These are phyloP conservation scores for Pleurotus sapidus DNA, from an alignment of 768 basidiomycete genomes.

Conservation along the genomic window DNA sequence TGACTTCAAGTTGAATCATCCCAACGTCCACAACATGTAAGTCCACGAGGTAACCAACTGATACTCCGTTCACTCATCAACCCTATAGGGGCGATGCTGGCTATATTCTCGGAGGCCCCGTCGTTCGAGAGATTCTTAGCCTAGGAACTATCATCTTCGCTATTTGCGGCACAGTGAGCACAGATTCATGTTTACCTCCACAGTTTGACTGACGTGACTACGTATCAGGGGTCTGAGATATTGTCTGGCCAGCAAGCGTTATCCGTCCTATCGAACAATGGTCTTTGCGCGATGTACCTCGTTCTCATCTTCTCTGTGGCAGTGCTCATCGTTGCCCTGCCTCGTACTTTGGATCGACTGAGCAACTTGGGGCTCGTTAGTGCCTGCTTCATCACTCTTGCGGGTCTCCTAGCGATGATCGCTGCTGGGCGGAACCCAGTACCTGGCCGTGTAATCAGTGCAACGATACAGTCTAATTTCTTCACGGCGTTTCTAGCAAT, in stretches of 20 bases:
- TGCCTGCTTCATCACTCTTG: constrained; percentile 36
- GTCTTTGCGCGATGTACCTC: constrained; percentile 43
- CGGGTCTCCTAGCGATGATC: constrained; percentile 48
- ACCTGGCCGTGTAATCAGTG: constrained; percentile 34
- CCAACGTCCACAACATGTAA: constrained; percentile 51
- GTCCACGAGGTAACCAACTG: neutral
- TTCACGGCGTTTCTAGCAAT: constrained; percentile 49
- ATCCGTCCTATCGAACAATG: constrained; percentile 42
- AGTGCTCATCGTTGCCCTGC: constrained; percentile 39
- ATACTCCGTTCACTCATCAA: no score
- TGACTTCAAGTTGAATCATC: constrained; percentile 57
- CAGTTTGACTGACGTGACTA: neutral
- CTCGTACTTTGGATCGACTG: constrained; percentile 43
- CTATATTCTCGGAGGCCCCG: constrained; percentile 43
- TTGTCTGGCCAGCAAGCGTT: constrained; percentile 53
- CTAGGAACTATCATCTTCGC: constrained; percentile 50
- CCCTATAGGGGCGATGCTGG: constrained; percentile 45
- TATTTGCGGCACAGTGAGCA: constrained; percentile 40
- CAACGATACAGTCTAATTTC: constrained; percentile 37
- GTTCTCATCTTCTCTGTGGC: constrained; percentile 44
- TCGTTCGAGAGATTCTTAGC: constrained; percentile 42
- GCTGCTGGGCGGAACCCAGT: constrained; percentile 45
- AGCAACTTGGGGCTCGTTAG: constrained; percentile 47
- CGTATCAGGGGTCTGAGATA: constrained; percentile 40
- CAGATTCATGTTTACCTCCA: constrained; percentile 6